Conservation (phyloP, 495 filamentous ascomycete genomes). For the Hypoxylon lenormandii region DNA sequence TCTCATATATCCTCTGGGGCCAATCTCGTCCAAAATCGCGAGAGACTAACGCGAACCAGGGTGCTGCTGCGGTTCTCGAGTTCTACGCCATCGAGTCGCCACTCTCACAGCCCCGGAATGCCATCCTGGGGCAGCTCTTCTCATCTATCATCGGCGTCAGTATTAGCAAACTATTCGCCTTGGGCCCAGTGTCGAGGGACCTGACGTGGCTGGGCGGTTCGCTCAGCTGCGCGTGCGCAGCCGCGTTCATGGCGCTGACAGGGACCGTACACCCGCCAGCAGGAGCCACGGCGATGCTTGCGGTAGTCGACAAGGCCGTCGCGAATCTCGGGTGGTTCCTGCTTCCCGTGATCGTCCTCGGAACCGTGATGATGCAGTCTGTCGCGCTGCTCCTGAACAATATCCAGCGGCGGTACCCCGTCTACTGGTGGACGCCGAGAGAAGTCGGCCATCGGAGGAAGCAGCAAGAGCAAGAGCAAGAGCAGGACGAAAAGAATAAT, state of each 20-base stretch:
- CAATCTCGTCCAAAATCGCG: neutral
- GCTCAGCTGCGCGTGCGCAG: slow-evolving; percentile 75
- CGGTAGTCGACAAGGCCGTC: slow-evolving; percentile 70
- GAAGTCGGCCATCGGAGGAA: slow-evolving; percentile 48
- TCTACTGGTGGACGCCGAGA: slow-evolving; percentile 79
- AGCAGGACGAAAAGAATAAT: slow-evolving; percentile 8
- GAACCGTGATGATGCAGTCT: slow-evolving; percentile 71
- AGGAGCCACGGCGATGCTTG: slow-evolving; percentile 85
- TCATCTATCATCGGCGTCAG: slow-evolving; percentile 73
- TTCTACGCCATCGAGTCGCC: slow-evolving; percentile 83
- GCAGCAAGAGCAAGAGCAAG: slow-evolving; percentile 18
- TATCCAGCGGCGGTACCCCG: slow-evolving; percentile 77
- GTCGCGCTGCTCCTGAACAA: slow-evolving; percentile 81
- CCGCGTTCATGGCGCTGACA: slow-evolving; percentile 78
- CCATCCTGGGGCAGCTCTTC: slow-evolving; percentile 77
- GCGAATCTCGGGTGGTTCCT: slow-evolving; percentile 78
- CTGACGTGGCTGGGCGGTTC: slow-evolving; percentile 76
- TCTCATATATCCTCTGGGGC: neutral
- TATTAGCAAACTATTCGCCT: slow-evolving; percentile 77
- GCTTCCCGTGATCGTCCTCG: slow-evolving; percentile 74
- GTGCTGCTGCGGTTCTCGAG: slow-evolving; percentile 80
- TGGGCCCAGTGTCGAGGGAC: slow-evolving; percentile 65
- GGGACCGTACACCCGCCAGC: slow-evolving; percentile 88
- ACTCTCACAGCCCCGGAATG: slow-evolving; percentile 83
- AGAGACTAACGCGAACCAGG: slow-evolving; percentile 54